Conservation (phyloP, 2,329 filamentous ascomycete genomes). For the Metarhizium album region DNA sequence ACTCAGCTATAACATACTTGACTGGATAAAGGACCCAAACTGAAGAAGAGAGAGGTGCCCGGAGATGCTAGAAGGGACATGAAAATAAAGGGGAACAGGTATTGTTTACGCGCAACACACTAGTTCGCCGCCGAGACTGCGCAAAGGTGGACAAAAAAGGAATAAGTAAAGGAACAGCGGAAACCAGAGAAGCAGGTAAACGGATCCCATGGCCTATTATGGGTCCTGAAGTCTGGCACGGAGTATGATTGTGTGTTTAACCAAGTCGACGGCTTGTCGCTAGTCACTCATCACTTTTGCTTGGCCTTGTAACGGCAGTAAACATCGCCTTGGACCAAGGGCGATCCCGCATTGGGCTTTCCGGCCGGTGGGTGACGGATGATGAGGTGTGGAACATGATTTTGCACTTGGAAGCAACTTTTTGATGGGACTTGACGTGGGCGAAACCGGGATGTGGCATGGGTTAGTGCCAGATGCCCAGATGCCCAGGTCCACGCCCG, state of each 20-base stretch:
- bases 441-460: not conserved
- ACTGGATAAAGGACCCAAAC: not conserved
- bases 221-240: not conserved
- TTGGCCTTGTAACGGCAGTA: not conserved
- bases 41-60: not conserved
- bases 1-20: not conserved
- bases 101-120: not conserved
- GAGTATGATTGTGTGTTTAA: conserved; percentile 5
- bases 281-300: not conserved
- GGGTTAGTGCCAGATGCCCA: not conserved
- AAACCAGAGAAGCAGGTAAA: conserved; percentile 1
- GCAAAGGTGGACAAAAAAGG: not conserved
- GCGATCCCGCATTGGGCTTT: conserved; percentile 7
- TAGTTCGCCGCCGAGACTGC: not conserved
- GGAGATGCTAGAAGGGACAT: not conserved
- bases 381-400: not conserved
- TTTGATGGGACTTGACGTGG: not conserved
- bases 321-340: conserved; percentile 4
- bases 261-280: not conserved
- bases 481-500: not conserved
- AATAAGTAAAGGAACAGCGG: not conserved
- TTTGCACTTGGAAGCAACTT: not conserved
- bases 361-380: conserved; percentile 1
- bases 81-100: not conserved
- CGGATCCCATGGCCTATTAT: not conserved